Evolutionary conservation across 148 eudicot genomes (phyloP), one percentile per base, ranked within the genome.

Genomic region (Chenopodium album): DNA sequence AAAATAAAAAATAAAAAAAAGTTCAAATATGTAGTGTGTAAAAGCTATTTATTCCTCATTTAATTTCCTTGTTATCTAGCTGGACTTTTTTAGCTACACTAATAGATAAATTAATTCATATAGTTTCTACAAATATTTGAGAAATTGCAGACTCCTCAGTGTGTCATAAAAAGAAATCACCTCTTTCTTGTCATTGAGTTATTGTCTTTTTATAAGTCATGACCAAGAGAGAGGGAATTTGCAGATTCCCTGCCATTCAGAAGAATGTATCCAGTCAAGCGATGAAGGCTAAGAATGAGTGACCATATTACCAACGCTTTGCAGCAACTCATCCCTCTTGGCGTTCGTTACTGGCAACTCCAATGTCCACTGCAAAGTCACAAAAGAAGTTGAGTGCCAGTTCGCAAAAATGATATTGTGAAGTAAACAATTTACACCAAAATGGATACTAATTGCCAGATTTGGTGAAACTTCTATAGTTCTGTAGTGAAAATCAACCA

Each of bases 281-380:
- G 78, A 78, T 62, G 82, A 83, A 79, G 79, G 85, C 78, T 87
- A 90, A 10, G 84, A 83, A 85, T 92, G 92, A 79, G 86, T 87
- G 50, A 90, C 63, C 80, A 83, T 83, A 37, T 85, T 85, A 64
- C 85, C 83, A 74, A 82, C 76, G 34, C 70, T 64, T 64, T 63
- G 85, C 77, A 67, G 85, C 88, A 91, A 88, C 89, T 92, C 92
- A 76, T 92, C 92, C 29, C 20, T 62, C 79, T 84, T 89, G 31
- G 83, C 65, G 77, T 88, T 80, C 34, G 91, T 90, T 60, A 94
- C 87, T 20, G 87, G 89, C 50, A 94, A 78, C 80, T 94, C 97
- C 90, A 92, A 69, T 59, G 98, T 92, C 84, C 94, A 86, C 98
- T 94, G 89, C 48, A 52, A 76, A 84, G 71, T 64, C 79, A 77